These are phyloP conservation scores for Candida tetrigidarum DNA, from an alignment of 1,139 yeast genomes.

Conservation along the genomic window DNA sequence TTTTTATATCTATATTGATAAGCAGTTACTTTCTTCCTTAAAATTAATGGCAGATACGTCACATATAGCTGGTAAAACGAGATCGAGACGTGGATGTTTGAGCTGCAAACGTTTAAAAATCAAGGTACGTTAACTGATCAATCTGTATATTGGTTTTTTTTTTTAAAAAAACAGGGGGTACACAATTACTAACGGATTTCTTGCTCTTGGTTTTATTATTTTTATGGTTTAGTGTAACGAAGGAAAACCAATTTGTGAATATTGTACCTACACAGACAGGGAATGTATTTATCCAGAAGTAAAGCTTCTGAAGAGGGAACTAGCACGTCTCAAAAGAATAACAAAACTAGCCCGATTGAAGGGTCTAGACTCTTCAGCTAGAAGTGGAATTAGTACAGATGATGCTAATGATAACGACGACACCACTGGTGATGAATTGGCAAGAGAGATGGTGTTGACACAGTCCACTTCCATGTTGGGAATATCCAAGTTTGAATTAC, in stretches of 20 bases:
- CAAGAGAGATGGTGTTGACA: conserved; percentile 16
- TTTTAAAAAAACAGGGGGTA: background rate
- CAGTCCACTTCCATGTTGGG: conserved; percentile 24
- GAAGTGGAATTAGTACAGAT: background rate
- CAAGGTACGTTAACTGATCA: conserved; percentile 24
- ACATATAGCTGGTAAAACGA: too few relatives aligned
- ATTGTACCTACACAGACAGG: conserved; percentile 35
- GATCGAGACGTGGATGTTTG: conserved; percentile 35
- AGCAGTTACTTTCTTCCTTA: too few relatives aligned
- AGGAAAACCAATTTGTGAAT: conserved; percentile 40
- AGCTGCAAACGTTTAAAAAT: conserved; percentile 36
- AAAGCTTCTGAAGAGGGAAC: background rate
- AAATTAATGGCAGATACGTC: too few relatives aligned
- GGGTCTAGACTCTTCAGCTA: background rate
- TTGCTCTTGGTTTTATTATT: too few relatives aligned
- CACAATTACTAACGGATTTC: too few relatives aligned
- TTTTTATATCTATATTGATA: too few relatives aligned
- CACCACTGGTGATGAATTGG: conserved; percentile 1
- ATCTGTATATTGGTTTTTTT: background rate
- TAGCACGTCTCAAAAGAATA: background rate
- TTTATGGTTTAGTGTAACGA: conserved; percentile 36
- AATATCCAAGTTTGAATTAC: conserved; percentile 32
- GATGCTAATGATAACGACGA: background rate
- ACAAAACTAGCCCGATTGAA: background rate
- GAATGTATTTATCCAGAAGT: conserved; percentile 29